Conservation (phyloP, 306 rosid species). For the Prinsepia uniflora region DNA sequence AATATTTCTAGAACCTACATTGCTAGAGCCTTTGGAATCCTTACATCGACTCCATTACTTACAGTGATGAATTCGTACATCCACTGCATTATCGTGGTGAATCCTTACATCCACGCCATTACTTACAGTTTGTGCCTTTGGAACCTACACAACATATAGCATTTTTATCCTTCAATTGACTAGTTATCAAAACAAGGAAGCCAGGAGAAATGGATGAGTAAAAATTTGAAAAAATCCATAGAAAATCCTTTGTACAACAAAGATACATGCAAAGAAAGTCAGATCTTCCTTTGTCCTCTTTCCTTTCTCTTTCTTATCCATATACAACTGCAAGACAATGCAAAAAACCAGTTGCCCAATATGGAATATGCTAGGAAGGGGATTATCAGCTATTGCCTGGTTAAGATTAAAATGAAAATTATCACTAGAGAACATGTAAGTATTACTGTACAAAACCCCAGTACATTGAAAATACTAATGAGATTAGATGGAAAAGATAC, state of each 20-base stretch:
- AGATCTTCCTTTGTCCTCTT: constrained; percentile 77
- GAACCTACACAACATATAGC: too few species aligned
- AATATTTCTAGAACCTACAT: too few species aligned
- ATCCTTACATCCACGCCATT: too few species aligned
- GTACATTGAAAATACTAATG: not conserved
- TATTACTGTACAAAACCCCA: not conserved
- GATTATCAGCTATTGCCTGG: constrained; percentile 52
- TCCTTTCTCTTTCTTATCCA: constrained; percentile 75
- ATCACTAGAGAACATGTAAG: constrained; percentile 1
- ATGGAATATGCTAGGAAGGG: constrained; percentile 55
- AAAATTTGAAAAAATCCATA: too few species aligned
- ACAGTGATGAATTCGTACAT: too few species aligned
- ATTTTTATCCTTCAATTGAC: too few species aligned
- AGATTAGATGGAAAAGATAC: not conserved
- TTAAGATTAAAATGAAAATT: constrained; percentile 16
- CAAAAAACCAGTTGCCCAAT: constrained; percentile 84
- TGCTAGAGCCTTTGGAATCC: too few species aligned
- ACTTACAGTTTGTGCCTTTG: too few species aligned
- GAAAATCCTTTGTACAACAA: constrained; percentile 64
- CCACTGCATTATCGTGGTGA: too few species aligned
- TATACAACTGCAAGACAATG: constrained; percentile 62
- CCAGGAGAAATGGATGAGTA: too few species aligned
- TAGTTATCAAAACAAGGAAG: too few species aligned
- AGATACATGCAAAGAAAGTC: constrained; percentile 92
- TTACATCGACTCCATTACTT: too few species aligned